Percentiles rank a stretch among this genome's conserved stretches.
These are phyloP conservation scores for Naganishia sp. DNA, from an alignment of 1,284 basidiomycete species.

Conservation along the genomic window DNA sequence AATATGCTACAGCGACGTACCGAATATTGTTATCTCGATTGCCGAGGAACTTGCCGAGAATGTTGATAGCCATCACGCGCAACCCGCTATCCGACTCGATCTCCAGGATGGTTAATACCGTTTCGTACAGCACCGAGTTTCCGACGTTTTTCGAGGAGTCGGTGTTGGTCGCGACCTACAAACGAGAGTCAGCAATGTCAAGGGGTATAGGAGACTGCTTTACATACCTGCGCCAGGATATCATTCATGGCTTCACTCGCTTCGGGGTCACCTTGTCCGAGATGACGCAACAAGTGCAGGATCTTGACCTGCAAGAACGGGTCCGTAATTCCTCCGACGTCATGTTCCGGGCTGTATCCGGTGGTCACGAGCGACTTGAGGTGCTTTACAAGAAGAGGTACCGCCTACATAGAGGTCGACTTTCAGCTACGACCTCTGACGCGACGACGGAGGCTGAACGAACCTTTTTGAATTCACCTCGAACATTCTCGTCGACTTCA, in stretches of 20 bases:
- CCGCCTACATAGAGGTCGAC: constrained; percentile 62
- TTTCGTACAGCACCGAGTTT: constrained; percentile 97
- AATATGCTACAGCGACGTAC: constrained; percentile 56
- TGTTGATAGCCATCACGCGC: constrained; percentile 99
- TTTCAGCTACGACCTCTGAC: background rate
- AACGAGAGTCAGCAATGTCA: background rate
- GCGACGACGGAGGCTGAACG: constrained; percentile 30
- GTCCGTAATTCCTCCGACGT: constrained; percentile 98
- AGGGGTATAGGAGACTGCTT: background rate
- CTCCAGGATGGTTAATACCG: constrained; percentile 94
- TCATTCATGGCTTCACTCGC: constrained; percentile 98
- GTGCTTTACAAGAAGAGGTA: constrained; percentile 89
- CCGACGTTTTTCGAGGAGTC: constrained; percentile 98
- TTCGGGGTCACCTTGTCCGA: constrained; percentile 80
- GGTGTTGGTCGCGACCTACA: constrained; percentile 94
- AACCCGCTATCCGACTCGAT: constrained; percentile 95
- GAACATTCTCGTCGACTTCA: constrained; percentile 68
- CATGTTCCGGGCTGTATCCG: constrained; percentile 97
- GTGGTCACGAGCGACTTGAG: constrained; percentile 94
- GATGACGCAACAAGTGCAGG: constrained; percentile 83
- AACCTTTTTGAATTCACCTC: constrained; percentile 87
- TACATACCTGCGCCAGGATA: constrained; percentile 82
- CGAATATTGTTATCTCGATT: constrained; percentile 99
- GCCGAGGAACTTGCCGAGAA: constrained; percentile 95
- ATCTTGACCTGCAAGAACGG: constrained; percentile 98